Conservation (phyloP, 306 rosid species). For the apple (Malus domestica) region ASM211411v1 NC_041791.1:37183501-37184000, state of each 20-base stretch:
- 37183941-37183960: not conserved
- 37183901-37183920: not conserved
- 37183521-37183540: slow-evolving; percentile 31
- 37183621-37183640: slow-evolving; percentile 24
- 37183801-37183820: not conserved
- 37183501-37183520: too few relatives aligned
- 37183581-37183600: slow-evolving; percentile 56
- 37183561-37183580: slow-evolving; percentile 56
- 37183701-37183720: slow-evolving; percentile 13
- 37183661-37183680: not conserved
- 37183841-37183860: not conserved
- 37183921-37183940: not conserved
- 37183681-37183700: slow-evolving; percentile 22
- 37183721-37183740: not conserved
- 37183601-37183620: slow-evolving; percentile 35
- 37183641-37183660: not conserved
- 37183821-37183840: not conserved
- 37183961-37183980: not conserved
- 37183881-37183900: not conserved
- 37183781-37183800: not conserved
- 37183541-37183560: slow-evolving; percentile 56
- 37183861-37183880: not conserved
- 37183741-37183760: not conserved
- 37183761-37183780: too few relatives aligned
- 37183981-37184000: too few relatives aligned